Conservation (phyloP, 208 protist genomes). For the Trypanosoma conorhini region DNA sequence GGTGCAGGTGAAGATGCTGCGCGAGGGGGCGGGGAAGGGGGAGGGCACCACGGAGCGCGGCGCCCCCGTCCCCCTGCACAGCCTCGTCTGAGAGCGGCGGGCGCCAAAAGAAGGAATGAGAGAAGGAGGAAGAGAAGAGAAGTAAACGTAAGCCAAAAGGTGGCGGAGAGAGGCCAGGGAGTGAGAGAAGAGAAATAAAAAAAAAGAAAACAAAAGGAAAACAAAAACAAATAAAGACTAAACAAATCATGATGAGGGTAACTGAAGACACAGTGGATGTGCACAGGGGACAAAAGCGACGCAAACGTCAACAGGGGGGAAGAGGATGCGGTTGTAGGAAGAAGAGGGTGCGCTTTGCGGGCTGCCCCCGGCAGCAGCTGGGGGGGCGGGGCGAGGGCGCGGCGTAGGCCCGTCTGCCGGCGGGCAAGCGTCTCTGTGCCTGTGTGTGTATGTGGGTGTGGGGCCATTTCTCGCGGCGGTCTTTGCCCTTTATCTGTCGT, state of each 20-base stretch:
- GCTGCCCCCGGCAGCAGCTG: too few relatives aligned
- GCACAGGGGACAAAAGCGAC: background rate
- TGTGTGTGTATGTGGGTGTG: too few relatives aligned
- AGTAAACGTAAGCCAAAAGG: background rate
- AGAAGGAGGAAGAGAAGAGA: background rate
- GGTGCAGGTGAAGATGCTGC: slow-evolving; percentile 93
- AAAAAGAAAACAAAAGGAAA: background rate
- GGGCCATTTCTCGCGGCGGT: too few relatives aligned
- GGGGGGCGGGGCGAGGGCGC: too few relatives aligned
- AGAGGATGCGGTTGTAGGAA: too few relatives aligned
- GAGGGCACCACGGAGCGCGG: slow-evolving; percentile 51
- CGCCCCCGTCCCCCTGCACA: slow-evolving; percentile 48
- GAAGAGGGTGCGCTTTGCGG: too few relatives aligned
- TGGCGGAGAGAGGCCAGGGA: slow-evolving; percentile 1
- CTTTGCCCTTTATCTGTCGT: too few relatives aligned
- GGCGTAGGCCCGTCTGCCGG: too few relatives aligned
- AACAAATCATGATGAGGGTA: background rate
- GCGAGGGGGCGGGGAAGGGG: slow-evolving; percentile 62
- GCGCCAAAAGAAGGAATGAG: background rate
- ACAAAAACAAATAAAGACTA: background rate
- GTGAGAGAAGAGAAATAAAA: background rate
- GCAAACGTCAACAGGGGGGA: too few relatives aligned
- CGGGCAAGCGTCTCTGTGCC: too few relatives aligned
- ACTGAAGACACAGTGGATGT: background rate
- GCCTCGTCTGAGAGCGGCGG: slow-evolving; percentile 28